Base-by-base conservation (phyloP, 257 asterid species). In the Cynanchum wilfordii region DNA sequence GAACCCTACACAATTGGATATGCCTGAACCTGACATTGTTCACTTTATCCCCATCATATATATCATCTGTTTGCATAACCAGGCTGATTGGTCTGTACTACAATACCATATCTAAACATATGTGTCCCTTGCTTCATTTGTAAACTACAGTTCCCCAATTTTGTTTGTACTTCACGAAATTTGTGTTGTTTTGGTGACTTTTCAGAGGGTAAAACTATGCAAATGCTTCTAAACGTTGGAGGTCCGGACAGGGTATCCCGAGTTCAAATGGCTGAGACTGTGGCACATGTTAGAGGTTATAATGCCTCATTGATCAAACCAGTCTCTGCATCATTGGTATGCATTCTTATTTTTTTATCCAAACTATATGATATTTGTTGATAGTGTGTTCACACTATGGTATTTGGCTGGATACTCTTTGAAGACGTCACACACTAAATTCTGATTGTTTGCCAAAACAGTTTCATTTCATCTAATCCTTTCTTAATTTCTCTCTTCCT, bases 241-340 rank as follows among this genome's bases (percentile, higher is more conserved):
- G 98, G 97, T 58, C 94, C 96, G 27, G 96, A 90, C 77, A 82
- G 96, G 82, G 80, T 95, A 29, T 89, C 99, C 27, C 87, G 99
- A 67, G 95, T 91, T 76, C 95, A 94, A 83, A 94, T 94, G 99
- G 99, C 99, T 5, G 97, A 94, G 84, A 89, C 88, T 76, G 93
- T 91, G 76, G 97, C 97, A 45, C 75, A 72, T 55, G 80, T 77
- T 55, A 85, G 88, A 83, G 96, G 91, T 66, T 86, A 91, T 70
- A 80, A 76, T 63, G 65, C 87, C 73, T 86, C 99, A 69, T 69
- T 84, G 84, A 88, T 94, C 87, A 91, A 81, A 47, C 81, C 87
- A 33, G 97, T 88, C 36, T 88, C 97, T 27, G 93, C 99, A 51
- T 86, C 95, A 77, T 84, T 93, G 22, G 99, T 94, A 87, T 59